A percentile compares a stretch with the other conserved stretches of the same genome.
These are phyloP conservation scores for Dispira parvispora DNA, from an alignment of 192 early-diverging fungal species.

Conservation along the genomic window DNA sequence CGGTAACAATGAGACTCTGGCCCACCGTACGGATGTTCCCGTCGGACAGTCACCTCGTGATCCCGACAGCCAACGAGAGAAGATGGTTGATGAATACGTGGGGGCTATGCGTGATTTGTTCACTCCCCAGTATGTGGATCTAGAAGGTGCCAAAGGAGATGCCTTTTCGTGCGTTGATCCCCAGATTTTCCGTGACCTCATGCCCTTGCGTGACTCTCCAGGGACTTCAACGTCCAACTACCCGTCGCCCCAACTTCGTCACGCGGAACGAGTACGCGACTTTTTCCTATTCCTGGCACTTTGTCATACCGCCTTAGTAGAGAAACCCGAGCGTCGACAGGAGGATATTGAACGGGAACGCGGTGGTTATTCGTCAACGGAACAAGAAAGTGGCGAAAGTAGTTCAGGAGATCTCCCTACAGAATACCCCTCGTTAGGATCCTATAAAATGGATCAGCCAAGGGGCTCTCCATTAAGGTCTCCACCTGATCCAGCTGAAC, in stretches of 20 bases:
- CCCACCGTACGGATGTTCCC: not conserved
- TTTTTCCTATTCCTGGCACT: slow-evolving; percentile 80
- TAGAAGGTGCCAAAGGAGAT: slow-evolving; percentile 32
- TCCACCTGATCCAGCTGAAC: not conserved
- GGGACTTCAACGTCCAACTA: not conserved
- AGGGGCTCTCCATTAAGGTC: not conserved
- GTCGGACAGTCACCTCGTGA: not conserved
- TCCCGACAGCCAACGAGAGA: slow-evolving; percentile 12
- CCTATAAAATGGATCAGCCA: not conserved
- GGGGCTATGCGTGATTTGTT: slow-evolving; percentile 44
- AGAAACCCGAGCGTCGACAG: slow-evolving; percentile 29
- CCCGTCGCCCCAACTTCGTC: slow-evolving; percentile 12
- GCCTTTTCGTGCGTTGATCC: slow-evolving; percentile 74
- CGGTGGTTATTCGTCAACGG: slow-evolving; percentile 23
- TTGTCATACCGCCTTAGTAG: slow-evolving; percentile 91
- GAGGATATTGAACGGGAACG: slow-evolving; percentile 26
- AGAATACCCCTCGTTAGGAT: not conserved
- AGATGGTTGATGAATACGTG: slow-evolving; percentile 36
- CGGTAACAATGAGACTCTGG: not conserved
- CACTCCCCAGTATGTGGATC: slow-evolving; percentile 41
- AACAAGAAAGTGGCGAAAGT: slow-evolving; percentile 17
- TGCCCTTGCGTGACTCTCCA: slow-evolving; percentile 4
- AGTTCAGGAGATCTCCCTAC: not conserved
- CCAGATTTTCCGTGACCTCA: slow-evolving; percentile 53
- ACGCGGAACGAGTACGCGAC: slow-evolving; percentile 48